These are phyloP conservation scores for Meripilus lineatus DNA, from an alignment of 1,284 basidiomycete genomes.

Conservation along the genomic window DNA sequence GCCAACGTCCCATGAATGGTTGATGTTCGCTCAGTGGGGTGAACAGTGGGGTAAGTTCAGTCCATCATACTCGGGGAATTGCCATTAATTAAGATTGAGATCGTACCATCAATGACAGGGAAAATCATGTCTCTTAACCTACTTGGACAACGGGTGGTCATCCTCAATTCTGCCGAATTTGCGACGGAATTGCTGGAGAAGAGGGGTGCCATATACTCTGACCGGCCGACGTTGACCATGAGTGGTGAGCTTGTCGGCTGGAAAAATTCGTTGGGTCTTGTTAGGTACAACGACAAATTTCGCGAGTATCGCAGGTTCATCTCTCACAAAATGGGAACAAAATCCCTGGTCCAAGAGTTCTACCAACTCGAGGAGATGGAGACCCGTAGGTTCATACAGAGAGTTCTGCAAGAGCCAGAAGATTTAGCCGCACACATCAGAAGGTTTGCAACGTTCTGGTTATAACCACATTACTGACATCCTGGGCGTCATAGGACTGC, in stretches of 20 bases:
- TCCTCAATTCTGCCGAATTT: slow-evolving; percentile 27
- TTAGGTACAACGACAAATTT: slow-evolving; percentile 30
- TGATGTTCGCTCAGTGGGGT: slow-evolving; percentile 16
- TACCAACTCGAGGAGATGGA: slow-evolving; percentile 45
- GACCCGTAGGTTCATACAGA: slow-evolving; percentile 24
- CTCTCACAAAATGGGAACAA: not conserved
- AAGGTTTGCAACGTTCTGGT: slow-evolving; percentile 5
- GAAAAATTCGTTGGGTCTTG: slow-evolving; percentile 27
- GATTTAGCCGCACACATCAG: slow-evolving; percentile 11
- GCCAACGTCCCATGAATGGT: slow-evolving; percentile 15
- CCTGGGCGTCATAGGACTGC: slow-evolving; percentile 17
- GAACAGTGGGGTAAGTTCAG: slow-evolving; percentile 14
- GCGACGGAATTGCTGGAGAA: slow-evolving; percentile 33
- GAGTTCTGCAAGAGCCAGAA: slow-evolving; percentile 14
- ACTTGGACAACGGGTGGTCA: slow-evolving; percentile 27
- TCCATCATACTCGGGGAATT: no score
- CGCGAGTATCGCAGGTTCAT: slow-evolving; percentile 27
- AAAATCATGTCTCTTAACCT: slow-evolving; percentile 20
- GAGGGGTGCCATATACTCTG: slow-evolving; percentile 32
- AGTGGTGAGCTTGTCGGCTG: slow-evolving; percentile 29
- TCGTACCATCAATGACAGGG: slow-evolving; percentile 12
- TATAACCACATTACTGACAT: not conserved
- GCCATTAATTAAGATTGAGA: not conserved
- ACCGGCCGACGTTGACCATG: slow-evolving; percentile 29
- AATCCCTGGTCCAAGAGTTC: slow-evolving; percentile 27